These are phyloP conservation scores for Melanomma pulvis-pyrius DNA, from an alignment of 495 filamentous ascomycete genomes.

Conservation along the genomic window DNA sequence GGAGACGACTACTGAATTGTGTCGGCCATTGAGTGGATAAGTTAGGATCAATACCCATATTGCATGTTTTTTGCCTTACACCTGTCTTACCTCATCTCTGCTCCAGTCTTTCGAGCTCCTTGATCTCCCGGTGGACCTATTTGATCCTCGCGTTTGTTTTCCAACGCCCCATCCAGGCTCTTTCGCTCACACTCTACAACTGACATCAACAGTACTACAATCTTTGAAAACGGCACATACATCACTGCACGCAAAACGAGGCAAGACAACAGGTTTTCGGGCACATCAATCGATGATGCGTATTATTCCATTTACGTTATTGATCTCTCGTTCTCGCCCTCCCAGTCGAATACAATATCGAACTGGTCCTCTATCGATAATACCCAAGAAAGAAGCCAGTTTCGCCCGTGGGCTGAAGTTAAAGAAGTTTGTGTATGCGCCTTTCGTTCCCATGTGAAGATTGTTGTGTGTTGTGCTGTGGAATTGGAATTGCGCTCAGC, in stretches of 20 bases:
- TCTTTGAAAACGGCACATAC: background rate
- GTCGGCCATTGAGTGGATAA: too few species aligned
- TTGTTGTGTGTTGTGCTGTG: background rate
- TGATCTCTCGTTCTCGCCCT: background rate
- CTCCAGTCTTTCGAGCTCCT: too few species aligned
- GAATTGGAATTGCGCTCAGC: background rate
- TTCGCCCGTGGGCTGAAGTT: background rate
- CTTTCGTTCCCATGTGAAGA: background rate
- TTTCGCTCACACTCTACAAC: too few species aligned
- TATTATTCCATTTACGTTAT: background rate
- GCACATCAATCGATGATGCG: background rate
- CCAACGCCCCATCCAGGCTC: too few species aligned
- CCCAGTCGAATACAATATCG: background rate
- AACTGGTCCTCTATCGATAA: constrained; percentile 1
- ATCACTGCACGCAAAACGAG: too few species aligned
- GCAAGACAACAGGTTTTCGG: background rate
- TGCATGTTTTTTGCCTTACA: too few species aligned
- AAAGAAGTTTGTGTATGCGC: background rate
- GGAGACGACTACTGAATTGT: too few species aligned
- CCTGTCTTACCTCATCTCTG: too few species aligned
- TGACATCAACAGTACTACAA: background rate
- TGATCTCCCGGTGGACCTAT: background rate
- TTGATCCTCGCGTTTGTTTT: too few species aligned
- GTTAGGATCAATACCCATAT: too few species aligned
- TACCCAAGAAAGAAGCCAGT: constrained; percentile 1